Evolutionary conservation across 225 moss, liverwort and hornwort species (phyloP).

Genomic region (Anthoceros angustus): DNA sequence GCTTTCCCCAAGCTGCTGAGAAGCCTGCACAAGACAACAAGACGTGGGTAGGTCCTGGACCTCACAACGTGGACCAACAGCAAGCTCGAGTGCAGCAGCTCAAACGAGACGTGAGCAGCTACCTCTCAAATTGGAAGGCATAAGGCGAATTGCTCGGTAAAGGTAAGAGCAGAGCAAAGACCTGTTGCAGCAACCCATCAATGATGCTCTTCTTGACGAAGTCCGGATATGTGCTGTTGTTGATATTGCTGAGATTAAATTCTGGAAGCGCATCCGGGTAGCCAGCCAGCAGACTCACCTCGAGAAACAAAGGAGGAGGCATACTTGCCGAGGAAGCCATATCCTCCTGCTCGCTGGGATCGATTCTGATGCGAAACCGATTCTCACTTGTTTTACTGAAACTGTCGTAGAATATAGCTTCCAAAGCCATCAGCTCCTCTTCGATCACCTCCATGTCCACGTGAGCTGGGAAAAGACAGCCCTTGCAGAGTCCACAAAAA

Average conservation of each 20-base stretch:
- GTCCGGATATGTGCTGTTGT: slow-evolving; percentile 86
- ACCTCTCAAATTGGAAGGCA: background rate
- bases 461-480: background rate
- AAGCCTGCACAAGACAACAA: slow-evolving; percentile 26
- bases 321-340: slow-evolving; percentile 17
- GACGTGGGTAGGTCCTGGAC: background rate
- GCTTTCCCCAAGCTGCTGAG: slow-evolving; percentile 83
- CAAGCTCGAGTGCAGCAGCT: background rate
- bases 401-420: slow-evolving; percentile 88
- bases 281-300: slow-evolving; percentile 58
- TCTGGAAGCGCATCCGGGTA: slow-evolving; percentile 80
- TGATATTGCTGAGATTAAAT: slow-evolving; percentile 74
- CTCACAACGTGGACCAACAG: background rate
- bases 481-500: no score
- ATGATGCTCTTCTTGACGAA: slow-evolving; percentile 58
- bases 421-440: slow-evolving; percentile 85
- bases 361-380: slow-evolving; percentile 71
- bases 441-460: slow-evolving; percentile 69
- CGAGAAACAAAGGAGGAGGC: slow-evolving; percentile 61
- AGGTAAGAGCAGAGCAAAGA: slow-evolving; percentile 7
- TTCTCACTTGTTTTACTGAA: slow-evolving; percentile 83
- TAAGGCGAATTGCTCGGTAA: background rate
- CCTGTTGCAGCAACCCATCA: slow-evolving; percentile 73
- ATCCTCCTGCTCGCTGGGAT: slow-evolving; percentile 58
- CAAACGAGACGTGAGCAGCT: background rate